Percentiles rank a stretch among this genome's conserved stretches.
phyloP scores from a whole-genome alignment of 306 rosid genomes.

The Begonia loranthoides region DNA sequence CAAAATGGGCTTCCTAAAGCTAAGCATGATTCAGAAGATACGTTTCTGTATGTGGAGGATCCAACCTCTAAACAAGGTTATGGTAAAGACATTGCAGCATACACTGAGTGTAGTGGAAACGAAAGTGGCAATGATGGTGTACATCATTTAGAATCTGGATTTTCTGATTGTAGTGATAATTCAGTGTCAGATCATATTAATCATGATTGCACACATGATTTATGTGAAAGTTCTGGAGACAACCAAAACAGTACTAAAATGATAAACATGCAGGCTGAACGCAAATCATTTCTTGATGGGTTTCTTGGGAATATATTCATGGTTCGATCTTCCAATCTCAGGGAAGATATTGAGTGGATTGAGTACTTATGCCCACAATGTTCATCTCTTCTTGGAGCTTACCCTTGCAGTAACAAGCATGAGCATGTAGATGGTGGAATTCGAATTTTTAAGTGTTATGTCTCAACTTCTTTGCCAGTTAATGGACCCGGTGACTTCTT shows the following conservation, averaged over 20 bases:
- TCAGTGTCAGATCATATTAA: constrained; percentile 8
- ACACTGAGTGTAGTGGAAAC: constrained; percentile 8
- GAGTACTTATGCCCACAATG: constrained; percentile 75
- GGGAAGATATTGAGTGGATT: constrained; percentile 64
- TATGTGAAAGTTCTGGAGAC: constrained; percentile 21
- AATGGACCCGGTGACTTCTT: constrained; percentile 43
- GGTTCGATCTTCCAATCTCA: constrained; percentile 67
- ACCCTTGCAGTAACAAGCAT: constrained; percentile 43
- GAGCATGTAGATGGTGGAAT: constrained; percentile 75
- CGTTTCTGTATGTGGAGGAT: constrained; percentile 13
- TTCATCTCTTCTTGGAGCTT: constrained; percentile 67
- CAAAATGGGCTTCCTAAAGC: constrained; percentile 11
- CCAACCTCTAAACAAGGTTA: constrained; percentile 16
- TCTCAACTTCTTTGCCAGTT: constrained; percentile 46
- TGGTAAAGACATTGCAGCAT: constrained; percentile 22
- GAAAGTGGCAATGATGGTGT: constrained; percentile 17
- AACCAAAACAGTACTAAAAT: constrained; percentile 14
- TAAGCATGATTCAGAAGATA: constrained; percentile 13
- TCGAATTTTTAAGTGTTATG: constrained; percentile 64
- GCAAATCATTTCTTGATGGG: constrained; percentile 61
- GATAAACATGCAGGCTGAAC: constrained; percentile 32
- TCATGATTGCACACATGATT: constrained; percentile 24
- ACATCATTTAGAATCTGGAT: constrained; percentile 22
- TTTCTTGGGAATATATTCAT: constrained; percentile 84
- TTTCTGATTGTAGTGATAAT: constrained; percentile 22